Base-by-base conservation (phyloP, 2,329 filamentous ascomycete species). In the Exophiala sp. region DNA sequence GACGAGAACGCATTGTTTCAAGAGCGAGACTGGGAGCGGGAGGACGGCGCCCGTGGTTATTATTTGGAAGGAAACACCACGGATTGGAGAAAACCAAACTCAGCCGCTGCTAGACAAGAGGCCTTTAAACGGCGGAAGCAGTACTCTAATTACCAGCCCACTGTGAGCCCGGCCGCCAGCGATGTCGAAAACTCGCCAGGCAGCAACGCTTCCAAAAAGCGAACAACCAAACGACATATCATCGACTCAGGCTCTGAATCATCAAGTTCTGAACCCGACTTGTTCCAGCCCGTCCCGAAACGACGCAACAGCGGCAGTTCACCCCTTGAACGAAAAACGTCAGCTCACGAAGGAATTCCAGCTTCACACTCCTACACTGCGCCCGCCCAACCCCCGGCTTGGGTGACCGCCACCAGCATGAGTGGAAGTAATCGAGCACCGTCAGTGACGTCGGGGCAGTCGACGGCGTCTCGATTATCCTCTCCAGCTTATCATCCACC, bases 21-120 rank as follows among this genome's bases (percentile, higher is more conserved):
- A 38, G 62, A 67, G 8, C 53, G 60, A 16, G 56, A 59, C 24
- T 10, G 10, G 5, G 24, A 27, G 10, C 24, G 24, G 10, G 55
- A 58, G 18, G 54, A 60, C 11, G 58, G 38, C 23, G 39, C 57
- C 35, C 52, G 51, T 11, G 65, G 66, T 3, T 64, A 67, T 48
- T 66, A 65, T 46, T 52, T 68, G 8, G 66, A 68, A 52, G 66
- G 67, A 0, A 60, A 53, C 13, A 68, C 67, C 1, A 62, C 57
- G 1, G 62, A 68, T 48, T 67, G 66, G 65, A 59, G 65, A 47
- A 60, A 64, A 29, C 67, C 65, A 18, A 65, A 69, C 42, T 69
- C 66, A 5, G 65, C 66, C 30, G 60, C 64, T 50, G 67, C 66
- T n/a, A 61, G 64, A 29, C 55, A 61, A n/a, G 62, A 63, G 27